Evolutionary conservation across 768 basidiomycete species (phyloP).

Genomic region (Suillus clintonianus): DNA sequence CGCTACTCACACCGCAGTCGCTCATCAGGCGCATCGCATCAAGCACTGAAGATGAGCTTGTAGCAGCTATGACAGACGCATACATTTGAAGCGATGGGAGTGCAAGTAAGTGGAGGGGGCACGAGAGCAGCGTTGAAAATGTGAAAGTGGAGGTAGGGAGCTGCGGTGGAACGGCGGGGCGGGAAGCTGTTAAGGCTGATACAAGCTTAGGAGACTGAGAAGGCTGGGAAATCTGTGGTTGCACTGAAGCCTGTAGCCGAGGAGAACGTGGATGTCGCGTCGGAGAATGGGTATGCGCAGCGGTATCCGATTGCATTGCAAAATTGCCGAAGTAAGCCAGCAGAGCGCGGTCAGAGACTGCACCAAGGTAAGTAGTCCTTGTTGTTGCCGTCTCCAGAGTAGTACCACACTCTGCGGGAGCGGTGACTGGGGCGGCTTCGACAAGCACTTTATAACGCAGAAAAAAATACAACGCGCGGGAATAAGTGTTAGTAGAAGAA

Average conservation of each 20-base stretch:
- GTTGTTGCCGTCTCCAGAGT: neutral
- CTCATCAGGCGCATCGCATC: slow-evolving; percentile 88
- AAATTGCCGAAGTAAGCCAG: slow-evolving; percentile 67
- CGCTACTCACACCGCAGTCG: slow-evolving; percentile 80
- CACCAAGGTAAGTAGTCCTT: slow-evolving; percentile 53
- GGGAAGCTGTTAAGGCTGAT: slow-evolving; percentile 1
- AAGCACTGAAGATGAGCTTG: slow-evolving; percentile 62
- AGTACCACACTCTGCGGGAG: neutral
- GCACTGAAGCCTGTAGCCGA: slow-evolving; percentile 2
- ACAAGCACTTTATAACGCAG: slow-evolving; percentile 50
- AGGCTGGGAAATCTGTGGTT: slow-evolving; percentile 3
- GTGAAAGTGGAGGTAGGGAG: slow-evolving; percentile 32
- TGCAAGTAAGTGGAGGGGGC: slow-evolving; percentile 54
- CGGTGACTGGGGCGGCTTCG: slow-evolving; percentile 42
- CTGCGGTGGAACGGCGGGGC: neutral
- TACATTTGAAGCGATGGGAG: slow-evolving; percentile 70
- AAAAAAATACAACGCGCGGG: neutral
- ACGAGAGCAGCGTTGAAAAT: slow-evolving; percentile 50
- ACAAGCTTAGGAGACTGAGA: neutral
- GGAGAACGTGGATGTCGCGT: neutral
- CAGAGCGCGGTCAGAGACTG: slow-evolving; percentile 76
- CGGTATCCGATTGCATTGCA: slow-evolving; percentile 33
- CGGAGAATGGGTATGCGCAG: neutral
- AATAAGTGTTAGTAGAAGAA: neutral
- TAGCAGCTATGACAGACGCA: slow-evolving; percentile 61